Conservation (phyloP, 441 rosid species). For the Hypseocharis bilobata region DNA sequence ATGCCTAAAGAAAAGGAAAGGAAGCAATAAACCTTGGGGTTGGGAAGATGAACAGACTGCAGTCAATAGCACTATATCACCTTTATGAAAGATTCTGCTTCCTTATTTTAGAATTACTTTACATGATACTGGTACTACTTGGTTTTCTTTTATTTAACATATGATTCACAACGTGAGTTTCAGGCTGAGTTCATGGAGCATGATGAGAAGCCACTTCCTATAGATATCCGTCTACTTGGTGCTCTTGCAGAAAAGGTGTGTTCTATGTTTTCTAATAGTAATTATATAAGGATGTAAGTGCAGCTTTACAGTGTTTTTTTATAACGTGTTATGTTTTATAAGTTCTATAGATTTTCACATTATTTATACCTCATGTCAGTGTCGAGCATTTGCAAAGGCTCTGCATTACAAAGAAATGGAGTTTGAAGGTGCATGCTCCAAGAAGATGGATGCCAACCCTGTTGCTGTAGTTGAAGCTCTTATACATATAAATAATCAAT, state of each 20-base stretch:
- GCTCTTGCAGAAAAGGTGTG: conserved; percentile 99
- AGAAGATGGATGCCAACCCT: conserved; percentile 92
- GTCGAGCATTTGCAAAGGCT: conserved; percentile 99
- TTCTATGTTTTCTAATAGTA: conserved; percentile 9
- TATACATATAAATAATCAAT: conserved; percentile 95
- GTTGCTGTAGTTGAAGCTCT: conserved; percentile 97
- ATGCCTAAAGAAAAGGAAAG: too few species aligned
- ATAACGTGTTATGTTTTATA: not conserved
- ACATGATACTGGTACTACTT: conserved; percentile 8
- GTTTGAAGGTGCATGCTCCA: conserved; percentile 87
- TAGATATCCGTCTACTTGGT: conserved; percentile 97
- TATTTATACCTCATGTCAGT: conserved; percentile 33
- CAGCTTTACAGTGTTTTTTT: not conserved
- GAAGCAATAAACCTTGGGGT: too few species aligned
- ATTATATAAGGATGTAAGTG: not conserved
- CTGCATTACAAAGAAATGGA: conserved; percentile 99
- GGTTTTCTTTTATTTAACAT: conserved; percentile 9
- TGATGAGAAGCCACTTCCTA: conserved; percentile 97
- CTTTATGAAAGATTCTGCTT: too few species aligned
- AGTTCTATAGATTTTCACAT: not conserved
- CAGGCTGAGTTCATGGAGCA: conserved; percentile 99
- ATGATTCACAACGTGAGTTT: conserved; percentile 10
- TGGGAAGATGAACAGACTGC: too few species aligned
- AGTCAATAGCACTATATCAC: too few species aligned
- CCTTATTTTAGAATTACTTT: too few species aligned